These are phyloP conservation scores for Fraxinus anomala DNA, from an alignment of 257 asterid genomes.

Conservation along the genomic window DNA sequence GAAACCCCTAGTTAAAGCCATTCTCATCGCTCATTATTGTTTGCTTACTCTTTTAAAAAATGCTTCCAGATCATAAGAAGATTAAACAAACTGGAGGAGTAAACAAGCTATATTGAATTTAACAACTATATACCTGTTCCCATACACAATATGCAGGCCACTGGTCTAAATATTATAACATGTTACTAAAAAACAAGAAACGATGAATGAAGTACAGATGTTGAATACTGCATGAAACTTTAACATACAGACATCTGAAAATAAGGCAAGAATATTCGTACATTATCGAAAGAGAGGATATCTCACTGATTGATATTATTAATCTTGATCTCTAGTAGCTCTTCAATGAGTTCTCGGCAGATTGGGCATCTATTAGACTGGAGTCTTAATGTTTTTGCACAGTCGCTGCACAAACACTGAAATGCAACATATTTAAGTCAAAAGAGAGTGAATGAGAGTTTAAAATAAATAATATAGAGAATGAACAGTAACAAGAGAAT, in stretches of 20 bases:
- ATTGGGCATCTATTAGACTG: slow-evolving; percentile 76
- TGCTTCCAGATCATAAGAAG: neutral
- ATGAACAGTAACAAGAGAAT: neutral
- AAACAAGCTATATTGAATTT: neutral
- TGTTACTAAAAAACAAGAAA: neutral
- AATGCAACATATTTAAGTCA: slow-evolving; percentile 26
- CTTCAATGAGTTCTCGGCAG: slow-evolving; percentile 62
- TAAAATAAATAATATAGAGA: neutral
- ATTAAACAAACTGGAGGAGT: neutral
- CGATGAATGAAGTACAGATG: slow-evolving; percentile 24
- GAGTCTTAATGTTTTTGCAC: slow-evolving; percentile 61
- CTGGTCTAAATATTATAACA: neutral
- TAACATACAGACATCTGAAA: slow-evolving; percentile 20
- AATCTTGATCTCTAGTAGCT: slow-evolving; percentile 57
- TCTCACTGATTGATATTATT: slow-evolving; percentile 37
- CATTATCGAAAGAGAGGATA: slow-evolving; percentile 17
- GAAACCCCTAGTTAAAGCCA: neutral
- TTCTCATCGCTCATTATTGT: neutral
- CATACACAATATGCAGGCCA: neutral
- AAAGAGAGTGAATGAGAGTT: neutral
- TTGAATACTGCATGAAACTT: slow-evolving; percentile 39
- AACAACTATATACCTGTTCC: neutral
- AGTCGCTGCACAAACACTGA: slow-evolving; percentile 71
- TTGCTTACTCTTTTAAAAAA: neutral
- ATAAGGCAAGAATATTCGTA: slow-evolving; percentile 21